Evolutionary conservation across 768 basidiomycete species (phyloP), one percentile per base, ranked within the genome.

Genomic region (Lactarius trivialis): DNA sequence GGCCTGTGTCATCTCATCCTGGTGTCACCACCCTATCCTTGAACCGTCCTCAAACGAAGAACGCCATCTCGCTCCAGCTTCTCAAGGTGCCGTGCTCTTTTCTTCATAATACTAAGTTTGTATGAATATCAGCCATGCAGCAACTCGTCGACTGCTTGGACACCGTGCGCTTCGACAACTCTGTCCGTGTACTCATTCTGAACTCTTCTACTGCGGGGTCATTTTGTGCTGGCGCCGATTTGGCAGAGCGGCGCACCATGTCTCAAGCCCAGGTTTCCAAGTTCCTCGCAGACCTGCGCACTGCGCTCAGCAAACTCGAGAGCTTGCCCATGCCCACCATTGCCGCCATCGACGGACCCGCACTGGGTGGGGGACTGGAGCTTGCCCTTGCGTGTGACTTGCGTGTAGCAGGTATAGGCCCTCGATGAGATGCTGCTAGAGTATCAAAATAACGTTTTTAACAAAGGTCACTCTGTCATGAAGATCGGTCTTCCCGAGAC

Each of bases 171-270:
- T 56, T 28, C 52, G 59, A 37, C 71, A 91, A 90, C 85, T 93
- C 78, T 60, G 78, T 87, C 56, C 87, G 93, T 60, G 84, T 88
- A 0, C 81, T 98, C 62, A 85, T 98, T 58, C 72, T 98, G n/a
- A 83, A 86, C 57, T 94, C 94, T 7, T 82, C 89, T 0, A 81
- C 85, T 0, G 67, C 79, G n/a, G 85, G 85, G 26, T 79, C 89
- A 3, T 98, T 97, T 75, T 98, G 94, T 71, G 86, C 94, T 17
- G 94, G 94, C 12, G 94, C 94, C 8, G 94, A 98, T 73, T 83
- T 97, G 51, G 78, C 78, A 55, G 94, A 98, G 71, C 79, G 94
- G 58, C 83, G 85, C n/a, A 81, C 81, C 1, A 97, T 98, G 94
- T 77, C 85, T 12, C 80, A 83, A 65, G 56, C 74, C 4, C 86